Evolutionary conservation across 306 rosid species (phyloP).

Genomic region (Parietaria judaica): DNA sequence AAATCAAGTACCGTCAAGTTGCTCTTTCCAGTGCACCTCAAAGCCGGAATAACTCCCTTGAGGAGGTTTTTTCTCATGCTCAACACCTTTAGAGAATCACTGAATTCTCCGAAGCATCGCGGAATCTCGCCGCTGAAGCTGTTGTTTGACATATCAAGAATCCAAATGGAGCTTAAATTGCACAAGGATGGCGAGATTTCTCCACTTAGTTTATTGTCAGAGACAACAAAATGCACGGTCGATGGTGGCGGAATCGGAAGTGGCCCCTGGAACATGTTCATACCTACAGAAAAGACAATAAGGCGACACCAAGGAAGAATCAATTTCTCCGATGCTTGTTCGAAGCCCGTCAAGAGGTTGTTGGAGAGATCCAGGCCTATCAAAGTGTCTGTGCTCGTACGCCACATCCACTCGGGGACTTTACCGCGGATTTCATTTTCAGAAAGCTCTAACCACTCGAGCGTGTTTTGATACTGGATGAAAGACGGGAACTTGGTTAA

Average conservation of each 20-base stretch:
- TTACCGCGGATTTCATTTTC: neutral
- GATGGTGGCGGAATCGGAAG: constrained; percentile 11
- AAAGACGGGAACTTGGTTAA: neutral
- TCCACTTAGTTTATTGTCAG: constrained; percentile 8
- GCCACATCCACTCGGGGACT: constrained; percentile 6
- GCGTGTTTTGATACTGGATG: neutral
- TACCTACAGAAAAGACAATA: neutral
- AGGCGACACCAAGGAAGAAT: neutral
- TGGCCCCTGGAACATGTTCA: constrained; percentile 4
- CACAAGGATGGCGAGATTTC: neutral
- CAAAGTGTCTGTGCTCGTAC: neutral
- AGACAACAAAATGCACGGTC: neutral
- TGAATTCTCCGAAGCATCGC: neutral
- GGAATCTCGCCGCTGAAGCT: neutral
- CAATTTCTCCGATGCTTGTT: no score
- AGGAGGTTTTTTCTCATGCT: neutral
- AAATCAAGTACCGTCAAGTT: constrained; percentile 4
- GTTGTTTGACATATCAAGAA: constrained; percentile 12
- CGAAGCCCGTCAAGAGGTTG: neutral
- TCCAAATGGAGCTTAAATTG: neutral
- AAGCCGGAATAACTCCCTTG: neutral
- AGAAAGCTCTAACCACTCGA: neutral
- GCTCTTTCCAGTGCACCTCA: neutral
- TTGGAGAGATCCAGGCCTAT: neutral
- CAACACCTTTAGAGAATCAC: neutral